Conservation (phyloP, 345 rosid species). For the Limnanthes douglasii region DNA sequence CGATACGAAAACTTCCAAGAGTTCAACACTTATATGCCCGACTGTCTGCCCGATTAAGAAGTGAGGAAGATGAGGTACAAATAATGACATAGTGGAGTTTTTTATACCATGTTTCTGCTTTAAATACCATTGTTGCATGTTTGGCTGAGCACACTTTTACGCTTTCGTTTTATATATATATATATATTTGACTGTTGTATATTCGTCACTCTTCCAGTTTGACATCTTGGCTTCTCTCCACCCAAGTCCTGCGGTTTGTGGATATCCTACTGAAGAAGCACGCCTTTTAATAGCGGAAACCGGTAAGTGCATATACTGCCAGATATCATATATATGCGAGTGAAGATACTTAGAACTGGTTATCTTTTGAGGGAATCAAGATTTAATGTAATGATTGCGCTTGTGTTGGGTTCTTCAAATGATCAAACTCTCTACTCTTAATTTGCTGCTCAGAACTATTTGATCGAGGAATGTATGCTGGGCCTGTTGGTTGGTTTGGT, state of each 20-base stretch:
- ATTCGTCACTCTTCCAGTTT: constrained; percentile 29
- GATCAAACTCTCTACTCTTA: not conserved
- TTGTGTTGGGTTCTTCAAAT: not conserved
- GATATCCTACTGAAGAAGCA: constrained; percentile 74
- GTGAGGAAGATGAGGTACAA: constrained; percentile 75
- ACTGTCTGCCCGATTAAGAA: constrained; percentile 48
- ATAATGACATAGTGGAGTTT: not conserved
- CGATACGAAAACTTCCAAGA: constrained; percentile 62
- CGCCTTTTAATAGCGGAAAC: constrained; percentile 58
- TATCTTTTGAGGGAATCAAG: not conserved
- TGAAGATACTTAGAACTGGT: not conserved
- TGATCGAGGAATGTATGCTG: constrained; percentile 96
- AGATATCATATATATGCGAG: no score
- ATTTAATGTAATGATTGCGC: not conserved
- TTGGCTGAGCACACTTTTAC: no score
- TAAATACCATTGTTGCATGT: no score
- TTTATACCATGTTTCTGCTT: not conserved
- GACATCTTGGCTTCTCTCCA: constrained; percentile 61
- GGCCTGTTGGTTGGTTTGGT: constrained; percentile 93
- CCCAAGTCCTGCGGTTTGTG: constrained; percentile 88
- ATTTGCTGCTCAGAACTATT: constrained; percentile 48
- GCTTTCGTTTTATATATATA: no score
- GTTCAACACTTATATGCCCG: constrained; percentile 73
- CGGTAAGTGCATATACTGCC: constrained; percentile 23
- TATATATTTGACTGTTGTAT: no score